phyloP scores from a whole-genome alignment of 768 basidiomycete genomes.

The Collybia sp. region DNA sequence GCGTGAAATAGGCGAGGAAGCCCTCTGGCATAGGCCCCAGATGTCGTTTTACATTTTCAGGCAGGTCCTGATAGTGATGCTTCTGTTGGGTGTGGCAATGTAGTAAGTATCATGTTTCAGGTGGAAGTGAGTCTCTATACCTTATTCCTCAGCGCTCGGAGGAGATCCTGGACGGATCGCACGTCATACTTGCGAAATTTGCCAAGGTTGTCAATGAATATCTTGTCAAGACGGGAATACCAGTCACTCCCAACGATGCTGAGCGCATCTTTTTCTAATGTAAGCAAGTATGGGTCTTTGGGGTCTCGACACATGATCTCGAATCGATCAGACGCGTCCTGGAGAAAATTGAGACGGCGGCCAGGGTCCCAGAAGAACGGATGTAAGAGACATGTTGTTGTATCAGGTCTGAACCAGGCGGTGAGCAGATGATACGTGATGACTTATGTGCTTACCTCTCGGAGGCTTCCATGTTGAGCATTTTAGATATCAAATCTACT shows the following conservation, averaged over 20 bases:
- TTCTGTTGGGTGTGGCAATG: constrained; percentile 47
- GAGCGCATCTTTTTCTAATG: constrained; percentile 67
- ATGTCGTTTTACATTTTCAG: constrained; percentile 84
- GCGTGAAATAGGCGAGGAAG: constrained; percentile 89
- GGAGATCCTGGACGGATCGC: constrained; percentile 81
- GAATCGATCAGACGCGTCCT: constrained; percentile 95
- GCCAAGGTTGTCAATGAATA: constrained; percentile 91
- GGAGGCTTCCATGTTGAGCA: constrained; percentile 76
- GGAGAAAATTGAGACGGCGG: constrained; percentile 86
- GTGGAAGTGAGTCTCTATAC: constrained; percentile 33
- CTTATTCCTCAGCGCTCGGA: constrained; percentile 94
- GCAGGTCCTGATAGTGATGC: constrained; percentile 97
- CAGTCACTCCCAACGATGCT: constrained; percentile 88
- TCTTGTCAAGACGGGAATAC: constrained; percentile 79
- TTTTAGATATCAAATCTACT: constrained; percentile 67
- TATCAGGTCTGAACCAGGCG: constrained; percentile 64
- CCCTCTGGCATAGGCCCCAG: constrained; percentile 91
- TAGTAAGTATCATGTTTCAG: neutral
- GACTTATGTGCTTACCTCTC: constrained; percentile 50
- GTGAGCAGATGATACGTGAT: neutral
- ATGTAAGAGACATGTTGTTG: constrained; percentile 81
- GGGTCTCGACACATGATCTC: constrained; percentile 97
- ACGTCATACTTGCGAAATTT: constrained; percentile 98
- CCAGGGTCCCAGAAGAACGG: constrained; percentile 96
- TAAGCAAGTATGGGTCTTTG: constrained; percentile 66